These are phyloP conservation scores for Pholiota adiposa DNA, from an alignment of 1,284 basidiomycete species.

Conservation along the genomic window DNA sequence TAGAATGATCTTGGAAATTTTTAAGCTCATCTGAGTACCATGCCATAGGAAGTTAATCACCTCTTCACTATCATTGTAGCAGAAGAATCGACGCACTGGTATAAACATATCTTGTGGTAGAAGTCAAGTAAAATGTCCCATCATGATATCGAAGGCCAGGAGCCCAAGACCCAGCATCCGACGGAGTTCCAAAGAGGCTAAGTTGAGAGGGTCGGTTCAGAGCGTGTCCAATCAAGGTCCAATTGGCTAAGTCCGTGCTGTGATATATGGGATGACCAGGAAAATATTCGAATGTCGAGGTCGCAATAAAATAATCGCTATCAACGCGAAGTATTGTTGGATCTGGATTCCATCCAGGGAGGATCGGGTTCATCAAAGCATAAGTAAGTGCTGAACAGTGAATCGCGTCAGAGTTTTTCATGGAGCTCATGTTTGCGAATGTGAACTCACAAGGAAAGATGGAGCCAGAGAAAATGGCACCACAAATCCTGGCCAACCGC, in stretches of 20 bases:
- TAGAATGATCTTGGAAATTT: conserved; percentile 5
- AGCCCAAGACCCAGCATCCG: not conserved
- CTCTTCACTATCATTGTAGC: no score
- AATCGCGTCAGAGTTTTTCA: not conserved
- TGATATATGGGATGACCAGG: conserved; percentile 7
- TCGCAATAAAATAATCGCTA: conserved; percentile 2
- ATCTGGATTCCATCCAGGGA: conserved; percentile 8
- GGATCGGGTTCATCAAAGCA: not conserved
- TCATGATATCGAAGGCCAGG: conserved; percentile 5
- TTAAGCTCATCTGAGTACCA: not conserved
- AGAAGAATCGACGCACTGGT: conserved; percentile 1
- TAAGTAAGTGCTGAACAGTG: not conserved
- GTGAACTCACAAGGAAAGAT: not conserved
- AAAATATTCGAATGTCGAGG: conserved; percentile 5
- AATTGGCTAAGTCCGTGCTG: conserved; percentile 2
- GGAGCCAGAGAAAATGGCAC: not conserved
- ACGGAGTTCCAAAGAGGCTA: conserved; percentile 2
- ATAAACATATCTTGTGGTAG: conserved; percentile 5
- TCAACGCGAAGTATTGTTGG: conserved; percentile 7
- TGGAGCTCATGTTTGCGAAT: not conserved
- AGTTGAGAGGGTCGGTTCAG: conserved; percentile 4
- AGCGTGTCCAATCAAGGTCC: conserved; percentile 3
- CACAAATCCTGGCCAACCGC: not conserved
- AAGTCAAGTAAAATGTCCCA: conserved; percentile 4
- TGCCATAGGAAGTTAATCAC: no score